Conservation (phyloP, 1,139 yeast species). For the Hansenula sp. region DNA sequence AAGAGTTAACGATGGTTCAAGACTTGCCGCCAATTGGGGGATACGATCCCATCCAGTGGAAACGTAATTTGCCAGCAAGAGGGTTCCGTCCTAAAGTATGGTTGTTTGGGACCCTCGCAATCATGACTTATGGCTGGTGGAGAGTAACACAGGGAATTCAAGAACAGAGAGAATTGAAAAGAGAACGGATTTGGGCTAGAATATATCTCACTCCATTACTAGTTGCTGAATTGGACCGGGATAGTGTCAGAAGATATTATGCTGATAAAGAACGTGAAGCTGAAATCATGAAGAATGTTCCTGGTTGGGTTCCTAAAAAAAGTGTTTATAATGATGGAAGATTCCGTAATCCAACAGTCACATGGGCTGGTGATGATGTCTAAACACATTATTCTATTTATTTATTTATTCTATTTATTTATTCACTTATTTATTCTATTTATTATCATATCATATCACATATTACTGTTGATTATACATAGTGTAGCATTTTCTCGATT, state of each 20-base stretch:
- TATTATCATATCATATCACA: not conserved
- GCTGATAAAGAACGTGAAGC: slow-evolving; percentile 69
- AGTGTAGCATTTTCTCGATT: too few relatives aligned
- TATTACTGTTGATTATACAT: too few relatives aligned
- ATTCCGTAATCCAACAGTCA: slow-evolving; percentile 14
- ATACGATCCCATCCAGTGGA: slow-evolving; percentile 86
- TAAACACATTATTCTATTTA: slow-evolving; percentile 5
- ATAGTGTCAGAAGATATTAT: slow-evolving; percentile 65
- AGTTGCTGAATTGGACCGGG: slow-evolving; percentile 81
- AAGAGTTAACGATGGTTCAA: slow-evolving; percentile 35
- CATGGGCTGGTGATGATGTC: slow-evolving; percentile 13
- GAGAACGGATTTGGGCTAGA: slow-evolving; percentile 80
- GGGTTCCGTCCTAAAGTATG: slow-evolving; percentile 79
- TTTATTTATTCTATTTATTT: slow-evolving; percentile 7
- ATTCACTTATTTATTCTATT: slow-evolving; percentile 3
- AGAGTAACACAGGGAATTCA: slow-evolving; percentile 62
- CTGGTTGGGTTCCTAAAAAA: slow-evolving; percentile 52
- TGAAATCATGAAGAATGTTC: slow-evolving; percentile 53
- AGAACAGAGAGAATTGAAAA: slow-evolving; percentile 69
- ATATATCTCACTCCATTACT: slow-evolving; percentile 70
- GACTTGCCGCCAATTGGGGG: slow-evolving; percentile 89
- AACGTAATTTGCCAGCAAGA: slow-evolving; percentile 78
- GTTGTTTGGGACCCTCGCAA: slow-evolving; percentile 57
- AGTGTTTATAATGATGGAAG: slow-evolving; percentile 40
- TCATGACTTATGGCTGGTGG: slow-evolving; percentile 73